Conservation (phyloP, 2,329 filamentous ascomycete species). For the Pseudodiploospora longispora region DNA sequence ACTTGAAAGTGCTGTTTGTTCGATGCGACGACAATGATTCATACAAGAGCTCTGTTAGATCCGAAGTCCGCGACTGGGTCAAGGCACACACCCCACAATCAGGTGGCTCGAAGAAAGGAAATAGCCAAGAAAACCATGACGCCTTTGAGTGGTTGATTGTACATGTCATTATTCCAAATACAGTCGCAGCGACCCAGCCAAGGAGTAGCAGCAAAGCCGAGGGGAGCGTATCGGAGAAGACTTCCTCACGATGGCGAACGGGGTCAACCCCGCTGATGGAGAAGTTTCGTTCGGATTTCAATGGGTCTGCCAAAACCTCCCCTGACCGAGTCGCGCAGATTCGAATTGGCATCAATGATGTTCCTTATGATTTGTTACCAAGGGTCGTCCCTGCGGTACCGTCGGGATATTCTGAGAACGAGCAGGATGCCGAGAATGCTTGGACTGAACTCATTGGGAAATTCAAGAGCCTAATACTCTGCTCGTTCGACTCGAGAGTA, state of each 20-base stretch:
- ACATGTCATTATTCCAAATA: constrained; percentile 86
- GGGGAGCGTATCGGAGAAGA: constrained; percentile 55
- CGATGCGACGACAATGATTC: constrained; percentile 93
- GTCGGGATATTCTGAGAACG: constrained; percentile 58
- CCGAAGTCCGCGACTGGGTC: constrained; percentile 84
- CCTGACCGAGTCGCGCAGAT: constrained; percentile 80
- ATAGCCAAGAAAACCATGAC: constrained; percentile 83
- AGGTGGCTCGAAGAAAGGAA: constrained; percentile 45
- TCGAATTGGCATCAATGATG: constrained; percentile 63
- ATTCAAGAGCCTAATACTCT: constrained; percentile 77
- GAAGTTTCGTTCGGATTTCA: constrained; percentile 86
- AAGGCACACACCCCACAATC: constrained; percentile 62
- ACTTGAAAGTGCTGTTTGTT: constrained; percentile 82
- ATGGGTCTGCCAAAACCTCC: constrained; percentile 59
- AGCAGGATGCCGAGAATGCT: constrained; percentile 70
- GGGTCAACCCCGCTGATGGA: constrained; percentile 79
- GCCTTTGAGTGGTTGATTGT: constrained; percentile 93
- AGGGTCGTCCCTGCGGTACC: constrained; percentile 56
- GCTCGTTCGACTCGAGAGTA: constrained; percentile 84
- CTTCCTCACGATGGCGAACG: constrained; percentile 66
- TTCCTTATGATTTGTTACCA: constrained; percentile 56
- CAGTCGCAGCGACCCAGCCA: constrained; percentile 69
- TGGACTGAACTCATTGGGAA: constrained; percentile 81
- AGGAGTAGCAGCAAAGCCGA: constrained; percentile 51
- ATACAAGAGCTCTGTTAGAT: constrained; percentile 74